A percentile compares a stretch with the other conserved stretches of the same genome.
phyloP scores from a whole-genome alignment of 2,329 filamentous ascomycete species.

The Ambrosiella xylebori region DNA sequence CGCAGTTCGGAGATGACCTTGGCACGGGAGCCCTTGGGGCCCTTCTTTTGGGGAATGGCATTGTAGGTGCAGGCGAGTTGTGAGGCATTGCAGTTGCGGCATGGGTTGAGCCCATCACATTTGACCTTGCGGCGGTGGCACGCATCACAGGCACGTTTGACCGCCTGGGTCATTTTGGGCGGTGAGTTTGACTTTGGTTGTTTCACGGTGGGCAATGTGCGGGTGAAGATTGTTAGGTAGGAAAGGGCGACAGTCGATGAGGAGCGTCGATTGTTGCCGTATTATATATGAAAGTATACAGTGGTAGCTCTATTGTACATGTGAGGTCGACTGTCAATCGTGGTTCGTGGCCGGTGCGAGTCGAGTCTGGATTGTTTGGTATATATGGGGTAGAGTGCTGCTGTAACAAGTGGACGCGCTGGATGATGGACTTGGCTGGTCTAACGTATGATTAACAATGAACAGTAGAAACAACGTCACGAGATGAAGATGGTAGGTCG shows the following conservation, averaged over 20 bases:
- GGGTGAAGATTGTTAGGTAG: too few species aligned
- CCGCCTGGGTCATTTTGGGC: slow-evolving; percentile 30
- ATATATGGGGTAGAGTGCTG: not conserved
- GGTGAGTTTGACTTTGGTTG: slow-evolving; percentile 7
- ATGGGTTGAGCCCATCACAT: slow-evolving; percentile 54
- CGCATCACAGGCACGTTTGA: slow-evolving; percentile 51
- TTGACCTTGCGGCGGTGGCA: slow-evolving; percentile 62
- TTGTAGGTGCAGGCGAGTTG: slow-evolving; percentile 57
- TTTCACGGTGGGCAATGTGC: slow-evolving; percentile 1
- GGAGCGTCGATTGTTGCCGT: too few species aligned
- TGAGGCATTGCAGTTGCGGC: slow-evolving; percentile 51
- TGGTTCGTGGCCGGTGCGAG: not conserved
- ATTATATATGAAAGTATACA: not conserved
- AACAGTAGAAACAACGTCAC: too few species aligned
- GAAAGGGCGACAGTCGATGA: too few species aligned
- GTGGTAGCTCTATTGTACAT: not conserved
- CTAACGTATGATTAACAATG: too few species aligned
- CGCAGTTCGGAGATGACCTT: slow-evolving; percentile 61
- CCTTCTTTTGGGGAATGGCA: slow-evolving; percentile 59
- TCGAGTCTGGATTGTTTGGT: not conserved
- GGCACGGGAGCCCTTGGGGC: slow-evolving; percentile 55
- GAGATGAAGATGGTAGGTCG: not conserved
- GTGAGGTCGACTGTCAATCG: not conserved
- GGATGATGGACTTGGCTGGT: too few species aligned
- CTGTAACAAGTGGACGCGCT: not conserved